Base-by-base conservation (phyloP, 306 rosid species). In the Cyclanthera cordifolia region DNA sequence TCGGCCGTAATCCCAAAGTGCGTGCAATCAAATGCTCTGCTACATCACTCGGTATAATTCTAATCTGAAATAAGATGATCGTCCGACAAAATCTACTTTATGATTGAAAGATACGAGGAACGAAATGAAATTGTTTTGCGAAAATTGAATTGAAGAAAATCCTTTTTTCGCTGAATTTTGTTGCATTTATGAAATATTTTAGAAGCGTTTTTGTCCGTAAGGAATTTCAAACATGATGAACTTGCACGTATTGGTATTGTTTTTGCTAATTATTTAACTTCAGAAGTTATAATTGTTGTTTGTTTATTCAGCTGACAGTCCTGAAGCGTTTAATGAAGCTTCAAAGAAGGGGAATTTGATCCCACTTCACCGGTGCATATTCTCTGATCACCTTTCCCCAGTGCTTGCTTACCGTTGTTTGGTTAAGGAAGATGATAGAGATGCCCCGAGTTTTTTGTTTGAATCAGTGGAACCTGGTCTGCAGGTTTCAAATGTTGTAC, bases 401-500 rank as follows among this genome's bases (percentile, higher is more conserved):
- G 96, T 90, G 27, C 89, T 93, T 15, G 99, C 99, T 11, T 93
- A 93, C 82, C 91, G 99, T 14, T 93, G 99, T 74, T 79, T 93
- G 82, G 99, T 93, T 2, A 85, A 88, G 85, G 96, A 90, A 76
- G 99, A 93, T 59, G 96, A 93, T 24, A 83, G 99, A 48, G 96
- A 93, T 77, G 95, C 99, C 69, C 94, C 99, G 7, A 90, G 99
- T 78, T 93, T 93, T 80, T 87, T 93, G 11, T 93, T 73, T 45
- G 99, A 93, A 64, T 83, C 96, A 0, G 99, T 82, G 17, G 99
- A 93, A 67, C 99, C 99, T 1, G 99, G 99, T 6, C 52, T 63
- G 53, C 75, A 72, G 20, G 78, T 79, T 72, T 93, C 98, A 1
- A 90, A 66, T 53, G 77, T 84, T 32, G 99, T 93, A 77, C 81